Percentiles rank a stretch among this genome's conserved stretches.
Conservation (phyloP, 495 filamentous ascomycete genomes). For the Lichenothelia convexa region DNA sequence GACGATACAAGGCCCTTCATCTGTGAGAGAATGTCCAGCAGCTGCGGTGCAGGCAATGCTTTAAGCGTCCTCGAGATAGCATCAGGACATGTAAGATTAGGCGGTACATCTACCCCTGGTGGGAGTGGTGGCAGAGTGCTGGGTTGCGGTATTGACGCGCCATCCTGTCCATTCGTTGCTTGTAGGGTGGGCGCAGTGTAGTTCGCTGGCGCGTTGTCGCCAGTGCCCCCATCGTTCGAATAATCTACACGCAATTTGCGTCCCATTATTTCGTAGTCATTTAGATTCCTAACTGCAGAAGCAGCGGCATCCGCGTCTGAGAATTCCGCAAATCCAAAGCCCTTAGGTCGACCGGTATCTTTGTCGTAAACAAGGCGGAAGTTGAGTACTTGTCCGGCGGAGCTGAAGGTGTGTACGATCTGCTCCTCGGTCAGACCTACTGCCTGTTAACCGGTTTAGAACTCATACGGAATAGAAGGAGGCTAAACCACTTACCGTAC, state of each 20-base stretch:
- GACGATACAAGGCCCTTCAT: slow-evolving; percentile 75
- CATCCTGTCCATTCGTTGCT: slow-evolving; percentile 20
- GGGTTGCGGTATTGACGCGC: slow-evolving; percentile 14
- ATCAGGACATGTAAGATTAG: slow-evolving; percentile 66
- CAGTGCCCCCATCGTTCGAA: slow-evolving; percentile 72
- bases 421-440: slow-evolving; percentile 84
- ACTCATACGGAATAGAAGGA: neutral
- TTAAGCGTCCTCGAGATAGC: slow-evolving; percentile 79
- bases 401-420: slow-evolving; percentile 76
- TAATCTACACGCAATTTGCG: slow-evolving; percentile 89
- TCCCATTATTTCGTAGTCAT: slow-evolving; percentile 91
- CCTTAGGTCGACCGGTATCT: slow-evolving; percentile 86
- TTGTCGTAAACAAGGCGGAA: slow-evolving; percentile 92
- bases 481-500: slow-evolving; percentile 22
- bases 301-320: slow-evolving; percentile 78
- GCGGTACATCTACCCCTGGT: slow-evolving; percentile 62
- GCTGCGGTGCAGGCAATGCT: slow-evolving; percentile 67
- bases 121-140: slow-evolving; percentile 58
- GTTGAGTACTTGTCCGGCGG: slow-evolving; percentile 72
- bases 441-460: slow-evolving; percentile 1
- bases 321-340: slow-evolving; percentile 92
- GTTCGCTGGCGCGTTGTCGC: slow-evolving; percentile 38
- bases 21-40: slow-evolving; percentile 84
- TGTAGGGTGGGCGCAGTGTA: slow-evolving; percentile 22
- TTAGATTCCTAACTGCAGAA: slow-evolving; percentile 86